phyloP scores from a whole-genome alignment of 345 rosid species.

The Balakata baccata region DNA sequence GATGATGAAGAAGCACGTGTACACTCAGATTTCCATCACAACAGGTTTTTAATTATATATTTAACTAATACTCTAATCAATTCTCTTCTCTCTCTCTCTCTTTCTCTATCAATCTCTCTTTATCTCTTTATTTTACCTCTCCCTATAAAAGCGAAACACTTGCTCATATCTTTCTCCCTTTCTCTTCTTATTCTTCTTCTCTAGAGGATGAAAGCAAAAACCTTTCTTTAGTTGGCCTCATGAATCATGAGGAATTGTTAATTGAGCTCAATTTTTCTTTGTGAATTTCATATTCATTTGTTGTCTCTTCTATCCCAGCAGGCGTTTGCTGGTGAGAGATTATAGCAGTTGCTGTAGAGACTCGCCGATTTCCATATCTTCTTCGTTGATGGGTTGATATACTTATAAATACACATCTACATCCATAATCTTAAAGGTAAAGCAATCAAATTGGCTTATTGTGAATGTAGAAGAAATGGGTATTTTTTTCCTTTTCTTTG shows the following conservation, averaged over 20 bases:
- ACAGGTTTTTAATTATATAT: conserved; percentile 49
- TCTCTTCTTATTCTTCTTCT: conserved; percentile 9
- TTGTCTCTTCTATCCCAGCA: background rate
- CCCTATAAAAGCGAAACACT: conserved; percentile 22
- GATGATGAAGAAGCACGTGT: conserved; percentile 83
- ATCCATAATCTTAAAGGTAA: background rate
- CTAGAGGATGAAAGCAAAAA: background rate
- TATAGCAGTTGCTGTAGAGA: background rate
- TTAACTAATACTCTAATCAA: conserved; percentile 45
- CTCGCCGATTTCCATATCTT: background rate
- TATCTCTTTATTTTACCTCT: conserved; percentile 11
- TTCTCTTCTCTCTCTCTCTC: conserved; percentile 26
- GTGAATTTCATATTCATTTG: background rate
- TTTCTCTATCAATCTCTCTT: conserved; percentile 14
- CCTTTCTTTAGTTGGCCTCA: background rate
- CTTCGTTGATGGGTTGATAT: conserved; percentile 25
- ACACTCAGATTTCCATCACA: conserved; percentile 59
- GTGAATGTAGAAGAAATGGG: background rate
- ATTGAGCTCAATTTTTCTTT: background rate
- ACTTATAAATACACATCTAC: background rate
- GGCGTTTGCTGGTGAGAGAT: background rate
- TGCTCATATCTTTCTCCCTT: conserved; percentile 6
- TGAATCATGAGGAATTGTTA: background rate
- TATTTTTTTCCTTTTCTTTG: background rate
- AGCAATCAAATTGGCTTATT: too few relatives aligned